Conservation (phyloP, 2,329 filamentous ascomycete species). For the Sclerotinia minor region DNA sequence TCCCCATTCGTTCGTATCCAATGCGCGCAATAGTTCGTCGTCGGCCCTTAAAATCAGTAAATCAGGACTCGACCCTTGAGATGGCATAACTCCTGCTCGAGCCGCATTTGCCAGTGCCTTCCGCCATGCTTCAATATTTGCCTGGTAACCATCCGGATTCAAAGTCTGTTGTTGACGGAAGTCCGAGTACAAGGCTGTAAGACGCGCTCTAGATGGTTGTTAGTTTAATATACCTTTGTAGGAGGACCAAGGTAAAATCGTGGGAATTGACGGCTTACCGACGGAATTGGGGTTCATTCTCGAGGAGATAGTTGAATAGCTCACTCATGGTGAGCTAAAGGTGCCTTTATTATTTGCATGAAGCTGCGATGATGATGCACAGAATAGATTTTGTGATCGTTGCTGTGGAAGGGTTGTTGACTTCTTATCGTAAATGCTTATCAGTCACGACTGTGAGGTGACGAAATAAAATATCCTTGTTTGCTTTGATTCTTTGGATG, state of each 20-base stretch:
- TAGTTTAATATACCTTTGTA: constrained; percentile 17
- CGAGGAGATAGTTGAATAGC: constrained; percentile 65
- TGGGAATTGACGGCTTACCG: constrained; percentile 46
- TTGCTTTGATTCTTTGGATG: not conserved
- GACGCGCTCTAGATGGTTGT: constrained; percentile 58
- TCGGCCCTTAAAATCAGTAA: constrained; percentile 56
- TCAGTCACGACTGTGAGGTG: constrained; percentile 21
- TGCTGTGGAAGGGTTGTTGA: constrained; percentile 22
- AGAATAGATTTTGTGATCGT: not conserved
- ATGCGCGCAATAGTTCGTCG: constrained; percentile 65
- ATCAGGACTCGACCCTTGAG: constrained; percentile 48
- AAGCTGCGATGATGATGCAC: not conserved
- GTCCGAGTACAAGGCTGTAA: constrained; percentile 86
- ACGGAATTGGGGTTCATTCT: constrained; percentile 62
- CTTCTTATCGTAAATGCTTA: constrained; percentile 29
- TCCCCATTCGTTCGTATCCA: constrained; percentile 78
- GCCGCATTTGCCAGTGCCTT: constrained; percentile 70
- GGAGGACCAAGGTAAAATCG: not conserved
- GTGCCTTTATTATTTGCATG: constrained; percentile 21
- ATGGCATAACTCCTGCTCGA: constrained; percentile 54
- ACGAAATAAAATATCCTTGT: constrained; percentile 20
- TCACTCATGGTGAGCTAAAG: constrained; percentile 54
- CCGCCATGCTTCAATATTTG: constrained; percentile 79
- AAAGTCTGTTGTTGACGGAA: constrained; percentile 71
- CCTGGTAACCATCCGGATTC: constrained; percentile 82